Evolutionary conservation across 2,329 filamentous ascomycete species (phyloP).

Genomic region (Colletotrichum spinosum): DNA sequence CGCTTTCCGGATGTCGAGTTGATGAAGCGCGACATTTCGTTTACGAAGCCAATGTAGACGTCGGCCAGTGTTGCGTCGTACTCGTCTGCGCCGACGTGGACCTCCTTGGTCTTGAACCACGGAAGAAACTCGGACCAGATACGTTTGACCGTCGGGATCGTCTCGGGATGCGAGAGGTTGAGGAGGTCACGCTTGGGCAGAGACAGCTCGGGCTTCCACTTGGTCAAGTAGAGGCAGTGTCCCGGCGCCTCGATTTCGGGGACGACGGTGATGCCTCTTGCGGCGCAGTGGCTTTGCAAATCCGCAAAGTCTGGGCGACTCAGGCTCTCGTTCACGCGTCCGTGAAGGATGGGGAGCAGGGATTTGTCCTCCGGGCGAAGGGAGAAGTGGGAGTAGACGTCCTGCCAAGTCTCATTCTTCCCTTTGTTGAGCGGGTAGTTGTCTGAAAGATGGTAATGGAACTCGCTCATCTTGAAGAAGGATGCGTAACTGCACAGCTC

Average conservation of each 20-base stretch:
- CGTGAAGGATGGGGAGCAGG: slow-evolving; percentile 39
- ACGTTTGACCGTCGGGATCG: slow-evolving; percentile 59
- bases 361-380: slow-evolving; percentile 47
- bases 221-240: slow-evolving; percentile 63
- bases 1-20: slow-evolving; percentile 50
- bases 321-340: slow-evolving; percentile 41
- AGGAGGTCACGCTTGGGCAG: slow-evolving; percentile 59
- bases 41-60: slow-evolving; percentile 64
- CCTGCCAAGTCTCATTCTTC: slow-evolving; percentile 56
- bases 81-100: slow-evolving; percentile 67
- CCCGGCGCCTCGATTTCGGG: slow-evolving; percentile 68
- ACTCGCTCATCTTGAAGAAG: slow-evolving; percentile 61
- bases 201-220: slow-evolving; percentile 66
- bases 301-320: slow-evolving; percentile 55
- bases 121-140: slow-evolving; percentile 65
- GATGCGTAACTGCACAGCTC: slow-evolving; percentile 57
- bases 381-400: slow-evolving; percentile 59
- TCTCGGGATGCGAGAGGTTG: slow-evolving; percentile 64
- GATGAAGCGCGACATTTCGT: slow-evolving; percentile 59
- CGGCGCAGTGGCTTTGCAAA: slow-evolving; percentile 61
- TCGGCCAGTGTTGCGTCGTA: slow-evolving; percentile 56
- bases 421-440: slow-evolving; percentile 61
- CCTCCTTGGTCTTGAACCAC: slow-evolving; percentile 65
- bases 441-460: slow-evolving; percentile 62
- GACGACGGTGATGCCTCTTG: slow-evolving; percentile 63